Base-by-base conservation (phyloP, 1,284 basidiomycete genomes). In the Ganoderma leucocontextum region DNA sequence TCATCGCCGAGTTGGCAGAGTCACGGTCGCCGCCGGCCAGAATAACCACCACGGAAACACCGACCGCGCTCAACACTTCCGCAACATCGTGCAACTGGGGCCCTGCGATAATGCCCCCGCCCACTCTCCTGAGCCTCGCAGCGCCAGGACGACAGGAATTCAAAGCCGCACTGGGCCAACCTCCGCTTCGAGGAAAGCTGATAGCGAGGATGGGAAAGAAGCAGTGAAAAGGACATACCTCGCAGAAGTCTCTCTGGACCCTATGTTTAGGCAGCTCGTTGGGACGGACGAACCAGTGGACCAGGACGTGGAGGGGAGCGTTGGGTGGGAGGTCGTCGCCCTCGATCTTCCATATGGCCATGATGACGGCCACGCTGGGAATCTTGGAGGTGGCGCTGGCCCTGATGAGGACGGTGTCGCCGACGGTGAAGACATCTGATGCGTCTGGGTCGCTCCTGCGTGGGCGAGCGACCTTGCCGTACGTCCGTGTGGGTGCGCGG, bases 261-360 rank as follows among this genome's bases (percentile, higher is more conserved):
- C 91, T 83, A 64, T 88, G 79, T 36, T 80, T 78, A 4, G 90
- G 84, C 63, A 93, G 81, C 75, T 93, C 88, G 0, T 79, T 78
- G 0, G 90, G 91, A 22, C 87, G 81, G 67, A 90, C 78, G 74
- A 93, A 93, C 91, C 91, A 93, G 72, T 92, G 91, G 39, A 93
- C 78, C 47, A 86, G 83, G 39, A 91, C 78, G 63, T 85, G 81
- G 80, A 88, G 86, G 57, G 74, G 63, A 64, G 65, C 75, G 57
- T 79, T 78, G 17, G 72, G 73, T 55, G 72, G 53, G 22, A 65
- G 63, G 19, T 79, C 79, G 9, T 77, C 75, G 13, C 67, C 71
- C 10, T 75, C 73, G 29, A 86, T 81, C 64, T 89, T 86, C 89
- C 91, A 92, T 82, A 93, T 86, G 0, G 89, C 84, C 19, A 86